phyloP scores from a whole-genome alignment of 352 stramenopile genomes.

The Phytophthora europaea region DNA sequence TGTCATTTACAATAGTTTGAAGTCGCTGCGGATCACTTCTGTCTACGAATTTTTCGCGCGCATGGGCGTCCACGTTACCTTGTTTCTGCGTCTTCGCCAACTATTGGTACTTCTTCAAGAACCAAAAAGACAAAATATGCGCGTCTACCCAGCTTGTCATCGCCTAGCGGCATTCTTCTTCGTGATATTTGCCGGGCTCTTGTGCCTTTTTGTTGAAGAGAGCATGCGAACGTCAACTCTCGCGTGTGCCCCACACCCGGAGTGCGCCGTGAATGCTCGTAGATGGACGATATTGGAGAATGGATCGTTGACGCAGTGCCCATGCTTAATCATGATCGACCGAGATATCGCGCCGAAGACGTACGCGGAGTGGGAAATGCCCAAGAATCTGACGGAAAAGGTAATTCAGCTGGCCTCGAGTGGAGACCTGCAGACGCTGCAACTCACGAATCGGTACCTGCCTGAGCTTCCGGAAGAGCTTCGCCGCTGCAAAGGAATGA shows the following conservation, averaged over 20 bases:
- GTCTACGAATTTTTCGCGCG: constrained; percentile 37
- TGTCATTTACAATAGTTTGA: constrained; percentile 39
- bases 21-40: constrained; percentile 46
- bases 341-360: constrained; percentile 23
- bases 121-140: background rate
- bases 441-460: constrained; percentile 48
- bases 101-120: constrained; percentile 24
- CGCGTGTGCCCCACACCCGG: constrained; percentile 26
- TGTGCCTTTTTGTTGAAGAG: constrained; percentile 29
- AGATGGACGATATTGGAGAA: constrained; percentile 32
- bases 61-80: constrained; percentile 35
- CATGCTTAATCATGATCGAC: constrained; percentile 56
- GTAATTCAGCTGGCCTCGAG: constrained; percentile 31
- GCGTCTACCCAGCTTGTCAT: constrained; percentile 32
- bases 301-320: constrained; percentile 36
- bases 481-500: constrained; percentile 33
- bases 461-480: constrained; percentile 39
- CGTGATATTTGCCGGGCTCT: constrained; percentile 14
- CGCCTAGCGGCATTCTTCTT: constrained; percentile 13
- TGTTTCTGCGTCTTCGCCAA: constrained; percentile 9
- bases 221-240: constrained; percentile 28
- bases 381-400: constrained; percentile 42
- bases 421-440: constrained; percentile 40
- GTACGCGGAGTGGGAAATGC: constrained; percentile 42
- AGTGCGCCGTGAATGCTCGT: constrained; percentile 43